These are phyloP conservation scores for Antrodiella citrinella DNA, from an alignment of 768 basidiomycete genomes.

Conservation along the genomic window DNA sequence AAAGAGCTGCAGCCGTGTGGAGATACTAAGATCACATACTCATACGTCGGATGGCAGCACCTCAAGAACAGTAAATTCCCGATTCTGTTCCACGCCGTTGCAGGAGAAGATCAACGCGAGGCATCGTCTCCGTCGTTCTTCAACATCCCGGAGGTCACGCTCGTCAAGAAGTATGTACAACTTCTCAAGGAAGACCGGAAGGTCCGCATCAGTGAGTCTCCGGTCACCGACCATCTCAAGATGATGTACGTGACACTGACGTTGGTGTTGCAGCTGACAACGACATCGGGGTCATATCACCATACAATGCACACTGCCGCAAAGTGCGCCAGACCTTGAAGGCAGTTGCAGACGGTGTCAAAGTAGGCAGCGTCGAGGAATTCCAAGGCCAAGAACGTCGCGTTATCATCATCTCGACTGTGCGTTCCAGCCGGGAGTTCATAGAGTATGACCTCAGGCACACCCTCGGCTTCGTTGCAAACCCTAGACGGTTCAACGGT, in stretches of 20 bases:
- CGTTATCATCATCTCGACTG: slow-evolving; percentile 33
- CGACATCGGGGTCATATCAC: slow-evolving; percentile 55
- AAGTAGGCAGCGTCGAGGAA: slow-evolving; percentile 60
- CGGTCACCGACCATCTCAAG: no score
- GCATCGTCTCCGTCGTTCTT: slow-evolving; percentile 64
- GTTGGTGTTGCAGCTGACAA: slow-evolving; percentile 28
- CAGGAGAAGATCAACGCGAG: slow-evolving; percentile 60
- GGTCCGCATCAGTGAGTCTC: slow-evolving; percentile 34
- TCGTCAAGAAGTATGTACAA: slow-evolving; percentile 41
- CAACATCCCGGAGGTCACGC: slow-evolving; percentile 51
- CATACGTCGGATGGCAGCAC: slow-evolving; percentile 18
- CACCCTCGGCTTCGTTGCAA: slow-evolving; percentile 21
- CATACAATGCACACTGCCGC: slow-evolving; percentile 52
- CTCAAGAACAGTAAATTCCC: slow-evolving; percentile 43
- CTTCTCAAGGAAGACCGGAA: slow-evolving; percentile 17
- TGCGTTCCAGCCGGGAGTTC: slow-evolving; percentile 26
- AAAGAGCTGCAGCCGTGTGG: slow-evolving; percentile 44
- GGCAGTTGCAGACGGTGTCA: slow-evolving; percentile 27
- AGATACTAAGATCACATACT: slow-evolving; percentile 21
- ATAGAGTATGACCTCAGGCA: slow-evolving; percentile 21
- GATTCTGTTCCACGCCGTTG: slow-evolving; percentile 51
- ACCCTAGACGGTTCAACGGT: slow-evolving; percentile 39
- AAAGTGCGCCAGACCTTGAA: slow-evolving; percentile 36
- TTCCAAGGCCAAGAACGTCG: slow-evolving; percentile 52
- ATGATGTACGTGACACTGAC: neutral